phyloP scores from a whole-genome alignment of 176 grass and related monocot genomes.

The Ensete glaucum region DNA sequence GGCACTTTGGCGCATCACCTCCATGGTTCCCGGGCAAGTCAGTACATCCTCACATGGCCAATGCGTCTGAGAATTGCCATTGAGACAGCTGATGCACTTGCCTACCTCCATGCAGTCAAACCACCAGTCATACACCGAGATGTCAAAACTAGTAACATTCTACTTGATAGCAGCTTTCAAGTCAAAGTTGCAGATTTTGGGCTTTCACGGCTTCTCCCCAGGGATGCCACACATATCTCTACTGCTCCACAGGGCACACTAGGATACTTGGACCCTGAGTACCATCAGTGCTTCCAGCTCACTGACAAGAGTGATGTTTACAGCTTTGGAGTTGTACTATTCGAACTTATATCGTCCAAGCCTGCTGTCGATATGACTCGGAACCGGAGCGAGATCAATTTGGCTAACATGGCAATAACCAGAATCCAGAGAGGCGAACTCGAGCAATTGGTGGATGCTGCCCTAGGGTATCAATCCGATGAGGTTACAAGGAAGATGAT shows the following conservation, averaged over 20 bases:
- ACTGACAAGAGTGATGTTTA: constrained; percentile 91
- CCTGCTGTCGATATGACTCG: constrained; percentile 67
- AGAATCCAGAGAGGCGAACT: constrained; percentile 63
- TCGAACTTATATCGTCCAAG: constrained; percentile 88
- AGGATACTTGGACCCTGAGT: constrained; percentile 77
- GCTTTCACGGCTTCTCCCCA: constrained; percentile 1
- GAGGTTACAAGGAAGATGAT: constrained; percentile 54
- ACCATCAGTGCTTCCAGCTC: constrained; percentile 87
- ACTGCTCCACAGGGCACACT: constrained; percentile 9
- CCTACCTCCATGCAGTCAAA: background rate
- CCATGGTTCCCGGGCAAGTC: background rate
- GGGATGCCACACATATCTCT: background rate
- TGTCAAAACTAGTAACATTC: background rate
- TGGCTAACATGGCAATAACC: constrained; percentile 73
- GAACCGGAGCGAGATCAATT: constrained; percentile 68
- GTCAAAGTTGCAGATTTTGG: constrained; percentile 3
- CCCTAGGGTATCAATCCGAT: constrained; percentile 51
- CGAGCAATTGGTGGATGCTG: constrained; percentile 60
- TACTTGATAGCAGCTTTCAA: background rate
- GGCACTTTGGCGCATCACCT: background rate
- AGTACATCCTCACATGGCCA: background rate
- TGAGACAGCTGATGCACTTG: background rate
- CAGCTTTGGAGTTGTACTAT: constrained; percentile 75
- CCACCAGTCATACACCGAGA: background rate
- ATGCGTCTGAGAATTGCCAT: background rate